phyloP scores from a whole-genome alignment of 768 basidiomycete genomes.

The Boletus eberwhitei region DNA sequence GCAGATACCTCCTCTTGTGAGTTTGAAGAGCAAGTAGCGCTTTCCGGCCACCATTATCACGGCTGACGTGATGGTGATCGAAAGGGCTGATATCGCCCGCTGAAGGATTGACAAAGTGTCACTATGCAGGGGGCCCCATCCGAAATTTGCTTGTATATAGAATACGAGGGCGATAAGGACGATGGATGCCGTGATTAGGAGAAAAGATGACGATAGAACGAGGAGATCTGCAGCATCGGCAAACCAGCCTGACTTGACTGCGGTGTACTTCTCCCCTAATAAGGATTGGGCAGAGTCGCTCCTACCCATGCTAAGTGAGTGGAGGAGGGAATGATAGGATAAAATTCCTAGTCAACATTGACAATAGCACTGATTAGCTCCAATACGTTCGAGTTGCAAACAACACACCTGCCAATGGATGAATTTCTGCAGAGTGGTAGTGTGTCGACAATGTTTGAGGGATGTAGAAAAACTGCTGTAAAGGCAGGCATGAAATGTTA shows the following conservation, averaged over 20 bases:
- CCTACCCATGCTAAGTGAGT: background rate
- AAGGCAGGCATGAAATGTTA: too few relatives aligned
- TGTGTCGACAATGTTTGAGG: background rate
- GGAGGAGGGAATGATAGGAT: background rate
- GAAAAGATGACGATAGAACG: background rate
- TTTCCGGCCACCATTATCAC: background rate
- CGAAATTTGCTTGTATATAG: background rate
- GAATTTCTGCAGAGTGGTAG: background rate
- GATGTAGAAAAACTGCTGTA: background rate
- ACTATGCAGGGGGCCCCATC: background rate
- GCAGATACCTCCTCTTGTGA: background rate
- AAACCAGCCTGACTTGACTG: background rate
- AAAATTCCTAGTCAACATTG: background rate
- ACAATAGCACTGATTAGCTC: background rate
- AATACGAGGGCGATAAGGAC: conserved; percentile 1
- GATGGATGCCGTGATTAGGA: background rate
- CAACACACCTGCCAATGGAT: background rate
- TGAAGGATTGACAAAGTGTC: background rate
- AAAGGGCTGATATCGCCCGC: background rate
- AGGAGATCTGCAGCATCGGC: background rate
- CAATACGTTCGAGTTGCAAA: background rate
- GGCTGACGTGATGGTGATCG: background rate
- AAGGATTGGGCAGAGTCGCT: background rate
- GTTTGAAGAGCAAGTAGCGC: conserved; percentile 1
- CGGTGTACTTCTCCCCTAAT: background rate